Conservation (phyloP, 78 protist genomes). For the Dictyostelium firmibasis region DNA sequence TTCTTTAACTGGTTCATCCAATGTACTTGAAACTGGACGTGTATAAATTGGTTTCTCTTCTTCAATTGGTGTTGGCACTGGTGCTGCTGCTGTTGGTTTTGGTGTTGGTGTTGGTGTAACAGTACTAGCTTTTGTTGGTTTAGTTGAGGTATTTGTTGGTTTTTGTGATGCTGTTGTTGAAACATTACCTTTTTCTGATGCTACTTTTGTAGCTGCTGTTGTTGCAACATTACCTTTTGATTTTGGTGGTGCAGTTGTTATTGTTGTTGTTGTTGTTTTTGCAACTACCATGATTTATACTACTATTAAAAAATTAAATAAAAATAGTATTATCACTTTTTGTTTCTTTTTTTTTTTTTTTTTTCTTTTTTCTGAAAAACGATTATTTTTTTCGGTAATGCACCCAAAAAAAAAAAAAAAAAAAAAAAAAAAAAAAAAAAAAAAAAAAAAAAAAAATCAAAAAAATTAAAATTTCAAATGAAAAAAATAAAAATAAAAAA, state of each 20-base stretch:
- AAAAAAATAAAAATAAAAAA: background rate
- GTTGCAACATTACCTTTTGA: background rate
- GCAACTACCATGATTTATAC: background rate
- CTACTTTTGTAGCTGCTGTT: background rate
- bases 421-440: background rate
- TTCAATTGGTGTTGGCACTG: background rate
- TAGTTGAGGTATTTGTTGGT: background rate
- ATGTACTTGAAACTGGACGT: background rate
- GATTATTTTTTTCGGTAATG: background rate
- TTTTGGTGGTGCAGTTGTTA: background rate
- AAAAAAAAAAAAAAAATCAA: background rate
- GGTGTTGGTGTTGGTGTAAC: background rate
- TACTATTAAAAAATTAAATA: too few relatives aligned
- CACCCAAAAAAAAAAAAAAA: background rate
- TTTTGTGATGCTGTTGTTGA: background rate
- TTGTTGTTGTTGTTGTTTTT: background rate
- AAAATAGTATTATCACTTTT: background rate
- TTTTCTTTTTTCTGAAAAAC: background rate
- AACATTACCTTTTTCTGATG: background rate
- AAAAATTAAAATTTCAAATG: background rate
- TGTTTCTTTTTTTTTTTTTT: background rate
- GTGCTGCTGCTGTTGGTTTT: background rate
- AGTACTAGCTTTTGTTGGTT: background rate
- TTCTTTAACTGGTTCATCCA: background rate
- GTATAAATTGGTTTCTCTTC: background rate